Conservation (phyloP, 2,329 filamentous ascomycete genomes). For the Alternaria tenuissima region DNA sequence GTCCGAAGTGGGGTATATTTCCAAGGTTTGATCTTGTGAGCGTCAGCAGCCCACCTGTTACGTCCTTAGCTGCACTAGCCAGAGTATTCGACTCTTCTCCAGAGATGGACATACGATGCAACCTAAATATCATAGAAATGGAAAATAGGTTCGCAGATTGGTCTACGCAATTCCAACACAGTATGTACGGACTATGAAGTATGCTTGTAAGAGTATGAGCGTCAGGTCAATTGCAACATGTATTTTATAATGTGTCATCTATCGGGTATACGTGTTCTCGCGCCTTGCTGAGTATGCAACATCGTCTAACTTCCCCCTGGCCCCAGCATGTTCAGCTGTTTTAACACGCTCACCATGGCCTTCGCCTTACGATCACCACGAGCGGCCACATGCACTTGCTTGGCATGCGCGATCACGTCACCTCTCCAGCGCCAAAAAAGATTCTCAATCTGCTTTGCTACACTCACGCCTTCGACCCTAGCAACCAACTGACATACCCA, state of each 20-base stretch:
- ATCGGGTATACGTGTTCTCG: background rate
- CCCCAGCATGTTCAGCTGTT: conserved; percentile 36
- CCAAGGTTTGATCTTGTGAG: conserved; percentile 14
- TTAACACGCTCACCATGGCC: conserved; percentile 41
- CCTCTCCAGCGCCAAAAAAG: conserved; percentile 41
- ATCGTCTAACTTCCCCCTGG: background rate
- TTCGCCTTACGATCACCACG: conserved; percentile 30
- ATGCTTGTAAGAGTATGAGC: background rate
- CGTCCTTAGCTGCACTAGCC: background rate
- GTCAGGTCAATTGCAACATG: background rate
- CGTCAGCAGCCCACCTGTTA: conserved; percentile 10
- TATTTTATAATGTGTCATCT: background rate
- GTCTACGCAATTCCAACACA: background rate
- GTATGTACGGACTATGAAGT: background rate
- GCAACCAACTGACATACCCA: conserved; percentile 44
- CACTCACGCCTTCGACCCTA: conserved; percentile 38
- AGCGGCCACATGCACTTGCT: conserved; percentile 20
- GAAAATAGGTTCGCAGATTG: background rate
- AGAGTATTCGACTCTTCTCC: background rate
- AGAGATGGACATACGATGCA: background rate
- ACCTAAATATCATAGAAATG: background rate
- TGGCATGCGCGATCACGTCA: conserved; percentile 37
- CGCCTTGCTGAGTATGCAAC: background rate
- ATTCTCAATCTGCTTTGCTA: conserved; percentile 38
- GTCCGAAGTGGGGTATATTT: conserved; percentile 14